phyloP scores from a whole-genome alignment of 371 early-diverging fungal genomes.

The Capillidium heterosporum region DNA sequence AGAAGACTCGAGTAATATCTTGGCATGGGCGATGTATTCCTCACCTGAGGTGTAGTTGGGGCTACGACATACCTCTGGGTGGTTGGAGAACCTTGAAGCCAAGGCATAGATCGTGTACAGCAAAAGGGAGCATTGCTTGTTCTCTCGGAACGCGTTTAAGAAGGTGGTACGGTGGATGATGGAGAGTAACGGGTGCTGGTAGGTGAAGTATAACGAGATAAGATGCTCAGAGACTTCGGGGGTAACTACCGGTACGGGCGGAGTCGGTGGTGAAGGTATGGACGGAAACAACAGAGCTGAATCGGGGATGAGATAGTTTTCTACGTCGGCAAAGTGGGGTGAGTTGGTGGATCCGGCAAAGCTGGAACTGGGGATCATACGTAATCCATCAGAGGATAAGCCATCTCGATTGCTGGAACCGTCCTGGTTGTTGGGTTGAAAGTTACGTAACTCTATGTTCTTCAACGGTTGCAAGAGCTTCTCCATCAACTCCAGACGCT shows the following conservation, averaged over 20 bases:
- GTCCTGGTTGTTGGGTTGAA: neutral
- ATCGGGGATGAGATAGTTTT: neutral
- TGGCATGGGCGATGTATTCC: conserved; percentile 14
- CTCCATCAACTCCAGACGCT: conserved; percentile 39
- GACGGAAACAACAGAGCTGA: conserved; percentile 1
- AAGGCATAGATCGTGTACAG: neutral
- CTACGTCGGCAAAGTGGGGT: neutral
- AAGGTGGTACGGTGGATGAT: conserved; percentile 4
- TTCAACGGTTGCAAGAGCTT: conserved; percentile 16
- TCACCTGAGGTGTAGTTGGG: conserved; percentile 18
- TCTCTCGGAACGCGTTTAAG: neutral
- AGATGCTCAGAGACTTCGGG: conserved; percentile 5
- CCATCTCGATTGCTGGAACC: neutral
- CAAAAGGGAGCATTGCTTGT: neutral
- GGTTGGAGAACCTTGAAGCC: conserved; percentile 13
- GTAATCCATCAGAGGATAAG: neutral
- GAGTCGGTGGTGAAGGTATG: conserved; percentile 5
- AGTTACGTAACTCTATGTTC: conserved; percentile 7
- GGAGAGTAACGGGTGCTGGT: neutral
- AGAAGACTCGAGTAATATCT: conserved; percentile 14
- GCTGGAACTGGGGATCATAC: neutral
- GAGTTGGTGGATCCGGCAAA: neutral
- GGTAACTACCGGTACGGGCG: conserved; percentile 3
- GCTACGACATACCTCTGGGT: conserved; percentile 13
- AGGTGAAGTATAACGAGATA: conserved; percentile 2